Evolutionary conservation across 495 filamentous ascomycete species (phyloP).

Genomic region (Lepraria neglecta): DNA sequence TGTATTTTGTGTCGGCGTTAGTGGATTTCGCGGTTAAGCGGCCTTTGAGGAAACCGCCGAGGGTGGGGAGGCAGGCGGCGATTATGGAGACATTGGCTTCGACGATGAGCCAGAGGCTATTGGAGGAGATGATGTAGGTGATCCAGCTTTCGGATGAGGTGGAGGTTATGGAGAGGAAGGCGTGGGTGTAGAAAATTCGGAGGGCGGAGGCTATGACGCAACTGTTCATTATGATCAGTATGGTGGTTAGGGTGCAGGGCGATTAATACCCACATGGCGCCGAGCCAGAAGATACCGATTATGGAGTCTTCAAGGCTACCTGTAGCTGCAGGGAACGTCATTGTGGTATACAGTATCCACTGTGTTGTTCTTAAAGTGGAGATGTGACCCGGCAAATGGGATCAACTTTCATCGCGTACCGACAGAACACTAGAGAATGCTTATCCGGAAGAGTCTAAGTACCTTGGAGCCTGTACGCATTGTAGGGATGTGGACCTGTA

Average conservation of each 20-base stretch:
- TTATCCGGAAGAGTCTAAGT: too few species aligned
- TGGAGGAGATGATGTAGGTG: background rate
- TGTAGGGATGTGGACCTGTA: too few species aligned
- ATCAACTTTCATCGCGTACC: too few species aligned
- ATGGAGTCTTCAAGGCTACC: background rate
- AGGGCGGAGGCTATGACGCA: conserved; percentile 4
- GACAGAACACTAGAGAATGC: too few species aligned
- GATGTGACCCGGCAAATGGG: too few species aligned
- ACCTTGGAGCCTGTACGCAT: too few species aligned
- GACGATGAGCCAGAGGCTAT: conserved; percentile 11
- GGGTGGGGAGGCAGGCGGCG: conserved; percentile 20
- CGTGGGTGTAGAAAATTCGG: conserved; percentile 9
- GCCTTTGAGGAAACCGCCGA: conserved; percentile 10
- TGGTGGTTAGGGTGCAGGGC: background rate
- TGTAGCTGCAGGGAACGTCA: too few species aligned
- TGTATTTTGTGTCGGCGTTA: too few species aligned
- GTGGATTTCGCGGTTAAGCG: background rate
- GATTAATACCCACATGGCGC: conserved; percentile 3
- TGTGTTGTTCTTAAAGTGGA: too few species aligned
- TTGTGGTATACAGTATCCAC: too few species aligned
- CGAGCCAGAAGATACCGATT: conserved; percentile 13
- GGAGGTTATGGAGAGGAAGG: background rate
- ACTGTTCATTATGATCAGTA: background rate
- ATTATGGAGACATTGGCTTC: conserved; percentile 14
- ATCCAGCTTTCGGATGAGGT: background rate